phyloP scores from a whole-genome alignment of 1,284 basidiomycete genomes.

The Cystobasidium pallidum region DNA sequence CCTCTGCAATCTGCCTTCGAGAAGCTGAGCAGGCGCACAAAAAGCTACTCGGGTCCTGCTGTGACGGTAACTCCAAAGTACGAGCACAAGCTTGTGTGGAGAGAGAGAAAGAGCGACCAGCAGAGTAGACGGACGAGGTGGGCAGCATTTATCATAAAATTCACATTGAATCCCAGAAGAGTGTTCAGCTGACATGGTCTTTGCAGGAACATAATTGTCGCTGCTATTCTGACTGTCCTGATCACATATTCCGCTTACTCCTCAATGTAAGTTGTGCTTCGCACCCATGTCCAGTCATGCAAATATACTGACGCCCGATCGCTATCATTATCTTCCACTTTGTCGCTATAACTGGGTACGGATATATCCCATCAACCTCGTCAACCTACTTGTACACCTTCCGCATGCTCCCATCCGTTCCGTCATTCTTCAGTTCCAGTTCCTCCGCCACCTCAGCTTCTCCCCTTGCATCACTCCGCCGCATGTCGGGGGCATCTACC shows the following conservation, averaged over 20 bases:
- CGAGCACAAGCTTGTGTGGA: constrained; percentile 36
- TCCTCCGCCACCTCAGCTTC: neutral
- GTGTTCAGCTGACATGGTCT: neutral
- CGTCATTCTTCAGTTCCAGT: neutral
- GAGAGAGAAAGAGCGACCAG: constrained; percentile 23
- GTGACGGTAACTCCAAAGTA: neutral
- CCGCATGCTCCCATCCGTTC: too few species aligned
- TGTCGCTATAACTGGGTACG: neutral
- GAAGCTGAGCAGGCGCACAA: constrained; percentile 18
- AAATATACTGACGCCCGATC: neutral
- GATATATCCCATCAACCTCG: neutral
- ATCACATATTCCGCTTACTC: constrained; percentile 1
- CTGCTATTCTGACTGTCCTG: constrained; percentile 9
- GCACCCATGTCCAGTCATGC: neutral
- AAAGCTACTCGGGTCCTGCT: constrained; percentile 15
- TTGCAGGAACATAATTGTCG: constrained; percentile 8
- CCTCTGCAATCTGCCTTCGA: constrained; percentile 25
- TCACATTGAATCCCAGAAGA: too few species aligned
- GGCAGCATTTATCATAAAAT: too few species aligned
- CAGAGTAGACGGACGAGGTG: constrained; percentile 30
- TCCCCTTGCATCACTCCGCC: constrained; percentile 8
- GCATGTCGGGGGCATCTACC: constrained; percentile 1
- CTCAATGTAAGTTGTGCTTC: neutral
- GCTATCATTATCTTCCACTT: constrained; percentile 13
- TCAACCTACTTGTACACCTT: too few species aligned